Evolutionary conservation across 2,329 filamentous ascomycete species (phyloP).

Genomic region (Hypoxylon rubiginosum): DNA sequence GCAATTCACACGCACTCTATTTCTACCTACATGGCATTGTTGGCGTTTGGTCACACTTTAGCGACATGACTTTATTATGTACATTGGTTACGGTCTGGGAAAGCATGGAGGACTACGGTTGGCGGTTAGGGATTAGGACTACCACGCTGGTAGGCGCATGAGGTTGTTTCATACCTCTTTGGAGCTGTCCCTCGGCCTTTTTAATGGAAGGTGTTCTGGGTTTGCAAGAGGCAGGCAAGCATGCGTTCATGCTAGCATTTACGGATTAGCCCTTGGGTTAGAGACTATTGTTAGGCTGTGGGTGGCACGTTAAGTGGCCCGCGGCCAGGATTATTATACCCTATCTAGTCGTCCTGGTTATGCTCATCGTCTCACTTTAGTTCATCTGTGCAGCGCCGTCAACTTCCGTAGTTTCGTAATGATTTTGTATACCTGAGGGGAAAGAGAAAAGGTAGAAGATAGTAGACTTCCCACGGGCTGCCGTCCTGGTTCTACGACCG

Average conservation of each 20-base stretch:
- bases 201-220: slow-evolving; percentile 6
- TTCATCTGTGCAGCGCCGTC: background rate
- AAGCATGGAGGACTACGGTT: slow-evolving; percentile 28
- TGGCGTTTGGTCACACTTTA: slow-evolving; percentile 40
- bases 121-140: slow-evolving; percentile 18
- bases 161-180: slow-evolving; percentile 20
- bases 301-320: slow-evolving; percentile 5
- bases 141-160: slow-evolving; percentile 11
- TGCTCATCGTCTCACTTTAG: background rate
- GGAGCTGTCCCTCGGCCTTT: background rate
- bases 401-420: background rate
- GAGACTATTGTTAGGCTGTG: slow-evolving; percentile 24
- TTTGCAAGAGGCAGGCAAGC: slow-evolving; percentile 11
- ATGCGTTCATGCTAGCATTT: slow-evolving; percentile 23
- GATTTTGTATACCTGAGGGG: background rate
- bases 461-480: background rate
- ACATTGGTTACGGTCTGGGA: slow-evolving; percentile 36
- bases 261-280: slow-evolving; percentile 11
- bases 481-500: background rate
- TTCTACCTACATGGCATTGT: slow-evolving; percentile 24
- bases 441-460: background rate
- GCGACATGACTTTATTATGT: slow-evolving; percentile 39
- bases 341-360: slow-evolving; percentile 18
- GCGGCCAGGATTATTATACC: slow-evolving; percentile 31
- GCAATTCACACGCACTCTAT: slow-evolving; percentile 11